Evolutionary conservation across 2,329 filamentous ascomycete genomes (phyloP).

Genomic region (Dactylellina cionopaga): DNA sequence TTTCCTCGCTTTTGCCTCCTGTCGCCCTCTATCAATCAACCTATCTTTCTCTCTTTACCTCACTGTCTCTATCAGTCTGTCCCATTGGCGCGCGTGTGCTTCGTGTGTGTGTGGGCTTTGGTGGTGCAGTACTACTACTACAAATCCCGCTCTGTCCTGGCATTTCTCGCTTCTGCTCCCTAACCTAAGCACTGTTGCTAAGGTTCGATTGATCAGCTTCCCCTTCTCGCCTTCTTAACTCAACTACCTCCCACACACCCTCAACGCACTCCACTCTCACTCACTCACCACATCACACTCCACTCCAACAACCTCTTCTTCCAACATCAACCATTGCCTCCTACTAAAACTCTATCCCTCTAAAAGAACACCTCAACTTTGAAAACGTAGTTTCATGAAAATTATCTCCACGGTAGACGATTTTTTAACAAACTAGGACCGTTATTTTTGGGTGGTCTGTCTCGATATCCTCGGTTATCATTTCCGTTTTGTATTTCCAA

Average conservation of each 20-base stretch:
- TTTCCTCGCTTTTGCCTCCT: constrained; percentile 3
- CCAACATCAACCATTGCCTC: constrained; percentile 16
- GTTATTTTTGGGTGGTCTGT: constrained; percentile 28
- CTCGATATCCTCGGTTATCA: constrained; percentile 49
- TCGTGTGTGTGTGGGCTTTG: background rate
- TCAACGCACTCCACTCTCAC: constrained; percentile 44
- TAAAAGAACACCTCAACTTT: constrained; percentile 1
- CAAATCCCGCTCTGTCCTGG: constrained; percentile 6
- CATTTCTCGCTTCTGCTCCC: constrained; percentile 50
- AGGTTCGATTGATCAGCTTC: constrained; percentile 50
- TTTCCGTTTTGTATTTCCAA: constrained; percentile 46
- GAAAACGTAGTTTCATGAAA: constrained; percentile 40
- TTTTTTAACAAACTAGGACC: constrained; percentile 18
- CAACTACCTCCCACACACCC: constrained; percentile 48
- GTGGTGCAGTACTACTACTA: too few relatives aligned
- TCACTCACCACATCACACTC: constrained; percentile 5
- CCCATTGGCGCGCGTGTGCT: constrained; percentile 50
- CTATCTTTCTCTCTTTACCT: constrained; percentile 1
- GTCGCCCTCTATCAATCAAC: background rate
- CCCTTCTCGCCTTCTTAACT: constrained; percentile 42
- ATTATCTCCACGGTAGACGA: constrained; percentile 7
- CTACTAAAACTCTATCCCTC: constrained; percentile 9
- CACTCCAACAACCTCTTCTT: constrained; percentile 9
- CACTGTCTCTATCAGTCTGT: background rate
- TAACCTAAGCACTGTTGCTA: too few relatives aligned